phyloP scores from a whole-genome alignment of 306 rosid genomes.

The Inga oerstediana region DNA sequence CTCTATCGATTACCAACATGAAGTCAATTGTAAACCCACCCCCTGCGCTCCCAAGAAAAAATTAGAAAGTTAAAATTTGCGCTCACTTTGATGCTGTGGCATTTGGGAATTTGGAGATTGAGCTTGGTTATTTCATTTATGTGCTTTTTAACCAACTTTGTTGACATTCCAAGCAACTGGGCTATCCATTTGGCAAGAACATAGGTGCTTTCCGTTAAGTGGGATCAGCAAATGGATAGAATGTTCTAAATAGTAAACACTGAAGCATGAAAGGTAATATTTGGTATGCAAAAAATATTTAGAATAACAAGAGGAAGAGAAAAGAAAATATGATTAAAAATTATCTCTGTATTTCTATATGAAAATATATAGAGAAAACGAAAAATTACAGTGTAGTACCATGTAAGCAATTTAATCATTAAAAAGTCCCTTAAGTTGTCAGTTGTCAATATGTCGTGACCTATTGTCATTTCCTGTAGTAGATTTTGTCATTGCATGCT shows the following conservation, averaged over 20 bases:
- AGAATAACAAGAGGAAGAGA: background rate
- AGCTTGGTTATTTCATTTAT: background rate
- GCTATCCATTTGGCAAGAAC: background rate
- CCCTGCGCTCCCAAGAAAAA: background rate
- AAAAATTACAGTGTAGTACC: too few relatives aligned
- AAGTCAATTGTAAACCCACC: background rate
- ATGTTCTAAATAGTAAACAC: background rate
- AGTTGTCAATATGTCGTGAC: too few relatives aligned
- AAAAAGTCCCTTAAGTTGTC: too few relatives aligned
- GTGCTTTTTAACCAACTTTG: background rate
- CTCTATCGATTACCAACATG: background rate
- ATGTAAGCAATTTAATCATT: too few relatives aligned
- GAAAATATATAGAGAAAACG: background rate
- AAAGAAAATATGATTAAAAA: background rate
- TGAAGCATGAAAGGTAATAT: background rate
- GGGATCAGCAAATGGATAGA: background rate
- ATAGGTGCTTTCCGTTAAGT: background rate
- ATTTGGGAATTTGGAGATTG: background rate
- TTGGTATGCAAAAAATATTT: background rate
- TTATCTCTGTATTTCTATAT: background rate
- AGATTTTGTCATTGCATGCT: too few relatives aligned
- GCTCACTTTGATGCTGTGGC: background rate
- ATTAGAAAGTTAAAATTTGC: background rate
- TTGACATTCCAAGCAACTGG: background rate
- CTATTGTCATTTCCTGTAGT: too few relatives aligned